A percentile compares a stretch with the other conserved stretches of the same genome.
Evolutionary conservation across 2,329 filamentous ascomycete species (phyloP).

Genomic region (Fusarium musae): DNA sequence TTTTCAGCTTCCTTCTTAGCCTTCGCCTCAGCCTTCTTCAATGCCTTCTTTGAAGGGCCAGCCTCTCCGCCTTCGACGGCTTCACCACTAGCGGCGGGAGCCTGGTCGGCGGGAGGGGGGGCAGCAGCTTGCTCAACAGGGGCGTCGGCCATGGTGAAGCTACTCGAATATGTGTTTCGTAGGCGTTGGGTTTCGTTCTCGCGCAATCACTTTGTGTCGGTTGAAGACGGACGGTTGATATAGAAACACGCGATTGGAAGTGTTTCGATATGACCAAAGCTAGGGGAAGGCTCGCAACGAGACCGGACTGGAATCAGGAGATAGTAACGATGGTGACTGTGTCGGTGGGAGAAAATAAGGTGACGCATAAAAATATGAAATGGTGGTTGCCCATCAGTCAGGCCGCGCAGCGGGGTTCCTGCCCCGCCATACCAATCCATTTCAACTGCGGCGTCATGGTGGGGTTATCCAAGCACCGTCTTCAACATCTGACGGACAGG

Average conservation of each 20-base stretch:
- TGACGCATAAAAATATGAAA: constrained; percentile 42
- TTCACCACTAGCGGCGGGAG: constrained; percentile 15
- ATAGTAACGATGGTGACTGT: constrained; percentile 35
- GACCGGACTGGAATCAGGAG: constrained; percentile 31
- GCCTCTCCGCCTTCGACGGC: constrained; percentile 32
- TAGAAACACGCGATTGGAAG: constrained; percentile 7
- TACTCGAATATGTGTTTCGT: neutral
- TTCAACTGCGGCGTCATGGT: constrained; percentile 38
- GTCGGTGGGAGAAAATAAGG: constrained; percentile 34
- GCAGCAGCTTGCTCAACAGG: constrained; percentile 31
- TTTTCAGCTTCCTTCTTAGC: constrained; percentile 90
- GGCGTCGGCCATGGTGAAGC: constrained; percentile 37
- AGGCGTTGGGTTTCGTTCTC: constrained; percentile 10
- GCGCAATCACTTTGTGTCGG: constrained; percentile 1
- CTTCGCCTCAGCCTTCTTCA: constrained; percentile 87
- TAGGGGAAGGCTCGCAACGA: constrained; percentile 1
- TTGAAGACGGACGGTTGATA: constrained; percentile 3
- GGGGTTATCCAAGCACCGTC: constrained; percentile 24
- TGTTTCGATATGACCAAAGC: constrained; percentile 15
- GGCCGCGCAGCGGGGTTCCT: constrained; percentile 39
- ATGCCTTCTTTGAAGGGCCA: constrained; percentile 68
- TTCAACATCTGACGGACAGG: neutral
- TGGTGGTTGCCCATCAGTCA: constrained; percentile 26
- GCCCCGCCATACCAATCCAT: constrained; percentile 41
- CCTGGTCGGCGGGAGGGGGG: constrained; percentile 31